Evolutionary conservation across 2,329 filamentous ascomycete species (phyloP), one percentile per base, ranked within the genome.

Genomic region (Colletotrichum sublineola): DNA sequence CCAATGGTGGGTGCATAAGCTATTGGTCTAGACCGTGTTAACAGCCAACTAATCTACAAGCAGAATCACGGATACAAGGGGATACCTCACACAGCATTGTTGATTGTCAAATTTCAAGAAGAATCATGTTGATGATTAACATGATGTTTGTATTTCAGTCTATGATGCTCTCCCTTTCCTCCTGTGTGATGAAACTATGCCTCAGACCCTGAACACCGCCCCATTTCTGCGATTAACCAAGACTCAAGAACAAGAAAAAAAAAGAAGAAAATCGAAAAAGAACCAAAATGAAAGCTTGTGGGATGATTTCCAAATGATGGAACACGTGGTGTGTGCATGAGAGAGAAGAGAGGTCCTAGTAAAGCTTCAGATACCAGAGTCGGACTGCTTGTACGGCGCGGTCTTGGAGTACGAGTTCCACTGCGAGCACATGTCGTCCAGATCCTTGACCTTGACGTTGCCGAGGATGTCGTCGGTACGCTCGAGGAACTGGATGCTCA

Each of bases 401-500:
- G 65, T 71, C 9, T 62, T 56, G 5, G 67, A 31, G 29, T 73
- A 73, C 14, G 58, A 44, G 33, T 46, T 29, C 71, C 71, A 73
- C 15, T 55, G 33, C 36, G 65, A 31, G 6, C 71, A 73, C 38
- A 42, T 63, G 9, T n/a, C 12, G 12, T 73, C 71, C 2, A 73
- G 58, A 8, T 67, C 67, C 14, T 48, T 15, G 5, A 67, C 42
- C 63, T 56, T 67, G 50, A 73, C 20, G 3, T 36, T 42, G 15
- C 7, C 20, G 44, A n/a, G 18, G n/a, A 77, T 77, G 20, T 76
- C 74, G n/a, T 48, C 29, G 29, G 64, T 40, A 31, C 77, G 76
- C 76, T 81, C 88, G 38, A 89, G 75, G 76, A 89, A 88, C 77
- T 90, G 86, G 33, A 88, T 78, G 5, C 82, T 84, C 9, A 89